A percentile compares a stretch with the other conserved stretches of the same genome.
Evolutionary conservation across 139 green algal genomes (phyloP).

Genomic region (Chlamydomonas sphaeroides): DNA sequence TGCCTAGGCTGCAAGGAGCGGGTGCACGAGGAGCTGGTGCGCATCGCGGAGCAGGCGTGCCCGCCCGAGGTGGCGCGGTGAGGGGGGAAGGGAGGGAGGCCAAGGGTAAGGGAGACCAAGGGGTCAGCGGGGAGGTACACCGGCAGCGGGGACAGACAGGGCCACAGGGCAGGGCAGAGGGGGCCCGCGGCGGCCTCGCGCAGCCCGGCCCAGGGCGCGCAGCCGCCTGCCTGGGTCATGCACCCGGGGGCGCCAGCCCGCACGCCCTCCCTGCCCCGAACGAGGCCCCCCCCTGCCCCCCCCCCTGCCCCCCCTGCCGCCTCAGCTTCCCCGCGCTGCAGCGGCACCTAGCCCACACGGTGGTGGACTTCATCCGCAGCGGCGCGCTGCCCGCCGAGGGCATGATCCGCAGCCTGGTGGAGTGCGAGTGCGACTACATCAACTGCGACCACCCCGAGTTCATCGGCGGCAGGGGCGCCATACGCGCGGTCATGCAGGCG

Average conservation of each 20-base stretch:
- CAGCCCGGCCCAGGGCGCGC: no score
- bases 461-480: constrained; percentile 81
- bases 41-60: constrained; percentile 77
- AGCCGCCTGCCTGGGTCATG: no score
- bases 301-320: background rate
- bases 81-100: background rate
- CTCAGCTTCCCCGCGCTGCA: constrained; percentile 70
- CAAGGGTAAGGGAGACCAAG: background rate
- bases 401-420: constrained; percentile 64
- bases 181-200: no score
- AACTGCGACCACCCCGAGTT: constrained; percentile 96
- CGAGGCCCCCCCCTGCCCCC: no score
- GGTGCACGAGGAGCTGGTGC: constrained; percentile 85
- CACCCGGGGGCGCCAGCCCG: no score
- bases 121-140: background rate
- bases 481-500: constrained; percentile 66
- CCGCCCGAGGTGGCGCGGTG: constrained; percentile 77
- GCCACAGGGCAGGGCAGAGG: no score
- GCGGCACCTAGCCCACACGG: constrained; percentile 67
- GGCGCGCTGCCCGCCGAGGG: constrained; percentile 64
- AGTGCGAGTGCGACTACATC: constrained; percentile 96
- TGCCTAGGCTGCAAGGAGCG: constrained; percentile 73
- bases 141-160: background rate
- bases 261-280: no score
- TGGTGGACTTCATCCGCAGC: constrained; percentile 79